Conservation (phyloP, 2,329 filamentous ascomycete genomes). For the Ophiostoma angusticollis region DNA sequence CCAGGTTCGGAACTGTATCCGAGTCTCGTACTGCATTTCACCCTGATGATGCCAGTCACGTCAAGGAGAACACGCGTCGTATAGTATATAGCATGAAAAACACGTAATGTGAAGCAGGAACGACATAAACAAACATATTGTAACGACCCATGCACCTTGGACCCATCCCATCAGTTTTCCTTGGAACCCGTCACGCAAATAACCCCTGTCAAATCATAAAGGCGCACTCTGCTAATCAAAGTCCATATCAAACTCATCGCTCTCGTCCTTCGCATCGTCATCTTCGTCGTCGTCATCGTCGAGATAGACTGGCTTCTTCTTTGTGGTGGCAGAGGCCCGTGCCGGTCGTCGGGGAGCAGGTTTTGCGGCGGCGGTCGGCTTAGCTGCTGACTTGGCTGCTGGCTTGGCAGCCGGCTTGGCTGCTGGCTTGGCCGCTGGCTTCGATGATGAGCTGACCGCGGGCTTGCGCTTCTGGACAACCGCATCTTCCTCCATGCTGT, state of each 20-base stretch:
- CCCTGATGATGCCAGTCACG: too few relatives aligned
- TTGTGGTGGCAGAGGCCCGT: constrained; percentile 28
- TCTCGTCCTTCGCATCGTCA: constrained; percentile 19
- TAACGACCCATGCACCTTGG: too few relatives aligned
- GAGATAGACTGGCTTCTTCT: constrained; percentile 27
- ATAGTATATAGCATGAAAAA: too few relatives aligned
- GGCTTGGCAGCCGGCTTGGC: neutral
- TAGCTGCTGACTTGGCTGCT: constrained; percentile 3
- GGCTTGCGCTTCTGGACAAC: constrained; percentile 8
- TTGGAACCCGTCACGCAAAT: too few relatives aligned
- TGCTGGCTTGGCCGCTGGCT: neutral
- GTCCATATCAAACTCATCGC: constrained; percentile 28
- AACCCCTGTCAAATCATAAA: constrained; percentile 6
- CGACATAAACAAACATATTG: too few relatives aligned
- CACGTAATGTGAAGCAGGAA: too few relatives aligned
- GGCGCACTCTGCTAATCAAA: constrained; percentile 13
- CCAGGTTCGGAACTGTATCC: too few relatives aligned
- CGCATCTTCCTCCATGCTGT: constrained; percentile 17
- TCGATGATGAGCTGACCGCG: too few relatives aligned
- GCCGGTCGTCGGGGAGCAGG: constrained; percentile 20
- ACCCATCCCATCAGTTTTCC: too few relatives aligned
- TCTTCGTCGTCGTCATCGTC: constrained; percentile 23
- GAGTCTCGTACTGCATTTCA: too few relatives aligned
- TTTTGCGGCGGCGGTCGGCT: constrained; percentile 1
- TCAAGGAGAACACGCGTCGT: too few relatives aligned